Evolutionary conservation across 352 stramenopile genomes (phyloP), one percentile per base, ranked within the genome.

Genomic region (Phytophthora cajani): DNA sequence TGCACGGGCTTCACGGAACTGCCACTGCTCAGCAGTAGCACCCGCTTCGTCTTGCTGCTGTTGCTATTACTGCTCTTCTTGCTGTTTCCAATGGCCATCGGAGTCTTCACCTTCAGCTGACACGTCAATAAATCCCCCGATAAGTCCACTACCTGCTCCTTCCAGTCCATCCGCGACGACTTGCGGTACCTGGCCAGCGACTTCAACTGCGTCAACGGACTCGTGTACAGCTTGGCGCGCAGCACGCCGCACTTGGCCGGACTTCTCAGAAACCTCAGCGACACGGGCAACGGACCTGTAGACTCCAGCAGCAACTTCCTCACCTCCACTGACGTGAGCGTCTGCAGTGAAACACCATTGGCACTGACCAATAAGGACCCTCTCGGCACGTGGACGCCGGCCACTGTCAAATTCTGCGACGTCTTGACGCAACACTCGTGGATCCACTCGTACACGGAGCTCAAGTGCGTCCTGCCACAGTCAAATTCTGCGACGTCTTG

Each of bases 1-100:
- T 91, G 85, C 19, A 93, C 78, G 7, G 69, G 72, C 52, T 92
- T 91, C 12, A 92, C 85, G 0, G 75, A 79, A 52, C 82, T 91
- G 0, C 74, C 75, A 44, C 69, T 82, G 5, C 72, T 71, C 19
- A 90, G 69, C 10, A 81, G 63, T 25, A 93, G 67, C 19, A 88
- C 73, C 12, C 72, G 69, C 23, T 77, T 85, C 14, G 67, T 77
- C 52, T 71, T 80, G 55, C 58, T 75, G 12, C 17, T 47, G 21
- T 12, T 66, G 6, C 50, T 70, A 49, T 54, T 67, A 23, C 49
- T 56, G 52, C 19, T 72, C 36, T 52, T 69, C 9, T 46, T 66
- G 16, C 52, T 66, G 12, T 53, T 70, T 9, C 61, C 62, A 51
- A 60, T 71, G 0, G 38, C 44, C 49, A 74, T 73, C 1, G 78